Percentiles rank a stretch among this genome's conserved stretches.
These are phyloP conservation scores for Linnemannia exigua DNA, from an alignment of 192 early-diverging fungal species.

Conservation along the genomic window DNA sequence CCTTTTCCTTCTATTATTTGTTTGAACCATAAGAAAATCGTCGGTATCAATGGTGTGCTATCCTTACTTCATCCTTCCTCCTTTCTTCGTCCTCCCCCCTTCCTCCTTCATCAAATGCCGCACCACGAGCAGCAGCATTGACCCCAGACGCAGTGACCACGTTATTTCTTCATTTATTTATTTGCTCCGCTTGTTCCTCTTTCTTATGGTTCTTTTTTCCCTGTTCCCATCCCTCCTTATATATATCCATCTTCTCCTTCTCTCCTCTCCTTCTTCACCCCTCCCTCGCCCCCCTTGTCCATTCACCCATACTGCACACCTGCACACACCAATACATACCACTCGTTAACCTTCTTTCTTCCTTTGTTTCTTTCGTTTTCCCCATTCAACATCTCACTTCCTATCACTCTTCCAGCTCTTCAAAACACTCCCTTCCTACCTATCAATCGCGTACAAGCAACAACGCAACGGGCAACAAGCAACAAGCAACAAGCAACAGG, in stretches of 20 bases:
- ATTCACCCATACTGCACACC: not conserved
- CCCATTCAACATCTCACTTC: not conserved
- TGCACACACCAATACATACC: not conserved
- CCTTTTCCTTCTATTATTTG: not conserved
- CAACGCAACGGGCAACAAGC: too few relatives aligned
- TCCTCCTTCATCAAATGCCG: not conserved
- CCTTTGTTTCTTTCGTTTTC: too few relatives aligned
- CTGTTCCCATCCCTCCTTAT: not conserved
- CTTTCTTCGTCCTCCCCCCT: not conserved
- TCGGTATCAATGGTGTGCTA: too few relatives aligned
- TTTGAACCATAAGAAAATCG: too few relatives aligned
- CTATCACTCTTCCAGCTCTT: not conserved
- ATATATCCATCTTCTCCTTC: not conserved
- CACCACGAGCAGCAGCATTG: not conserved
- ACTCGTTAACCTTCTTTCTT: not conserved
- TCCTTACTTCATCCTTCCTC: not conserved
- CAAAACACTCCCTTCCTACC: not conserved
- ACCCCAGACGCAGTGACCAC: slow-evolving; percentile 6
- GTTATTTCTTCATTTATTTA: not conserved
- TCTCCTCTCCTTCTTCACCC: not conserved
- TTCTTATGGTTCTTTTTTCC: not conserved
- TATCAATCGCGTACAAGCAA: not conserved
- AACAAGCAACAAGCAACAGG: too few relatives aligned
- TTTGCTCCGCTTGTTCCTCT: not conserved
- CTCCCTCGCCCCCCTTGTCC: not conserved